Evolutionary conservation across 1,284 basidiomycete genomes (phyloP).

Genomic region (Rhodofomes roseus): DNA sequence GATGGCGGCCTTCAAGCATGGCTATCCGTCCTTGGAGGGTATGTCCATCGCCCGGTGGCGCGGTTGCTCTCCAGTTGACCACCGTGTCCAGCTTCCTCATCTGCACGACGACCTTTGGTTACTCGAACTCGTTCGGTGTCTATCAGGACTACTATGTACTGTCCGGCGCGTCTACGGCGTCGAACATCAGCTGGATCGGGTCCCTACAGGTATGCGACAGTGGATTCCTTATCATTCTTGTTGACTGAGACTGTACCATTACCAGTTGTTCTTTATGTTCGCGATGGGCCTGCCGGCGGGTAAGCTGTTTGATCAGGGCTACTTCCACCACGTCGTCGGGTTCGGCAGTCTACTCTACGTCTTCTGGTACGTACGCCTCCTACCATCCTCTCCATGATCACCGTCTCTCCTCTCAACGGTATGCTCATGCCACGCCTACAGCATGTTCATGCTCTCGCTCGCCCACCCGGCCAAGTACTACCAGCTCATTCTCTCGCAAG

Average conservation of each 20-base stretch:
- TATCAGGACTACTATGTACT: constrained; percentile 44
- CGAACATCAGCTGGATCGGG: constrained; percentile 40
- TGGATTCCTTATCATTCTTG: constrained; percentile 3
- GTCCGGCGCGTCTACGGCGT: constrained; percentile 18
- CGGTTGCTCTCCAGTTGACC: constrained; percentile 16
- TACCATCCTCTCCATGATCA: not conserved
- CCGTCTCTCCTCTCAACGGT: not conserved
- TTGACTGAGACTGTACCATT: constrained; percentile 12
- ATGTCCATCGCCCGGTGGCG: not conserved
- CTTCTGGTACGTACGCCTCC: constrained; percentile 7
- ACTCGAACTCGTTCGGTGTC: constrained; percentile 37
- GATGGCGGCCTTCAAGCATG: not conserved
- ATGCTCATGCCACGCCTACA: constrained; percentile 1
- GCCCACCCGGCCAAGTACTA: constrained; percentile 20
- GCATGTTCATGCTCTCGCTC: constrained; percentile 27
- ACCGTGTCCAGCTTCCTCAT: constrained; percentile 8
- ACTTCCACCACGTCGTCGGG: constrained; percentile 8
- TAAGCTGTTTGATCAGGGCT: constrained; percentile 26
- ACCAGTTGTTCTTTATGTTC: constrained; percentile 16
- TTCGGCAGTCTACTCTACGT: constrained; percentile 8
- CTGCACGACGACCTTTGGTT: constrained; percentile 3
- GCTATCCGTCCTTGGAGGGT: not conserved
- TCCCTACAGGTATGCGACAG: constrained; percentile 29
- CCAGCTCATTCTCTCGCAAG: constrained; percentile 24
- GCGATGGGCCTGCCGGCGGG: constrained; percentile 26